phyloP scores from a whole-genome alignment of 495 filamentous ascomycete species.

The Pyrenopolyporus hunteri region DNA sequence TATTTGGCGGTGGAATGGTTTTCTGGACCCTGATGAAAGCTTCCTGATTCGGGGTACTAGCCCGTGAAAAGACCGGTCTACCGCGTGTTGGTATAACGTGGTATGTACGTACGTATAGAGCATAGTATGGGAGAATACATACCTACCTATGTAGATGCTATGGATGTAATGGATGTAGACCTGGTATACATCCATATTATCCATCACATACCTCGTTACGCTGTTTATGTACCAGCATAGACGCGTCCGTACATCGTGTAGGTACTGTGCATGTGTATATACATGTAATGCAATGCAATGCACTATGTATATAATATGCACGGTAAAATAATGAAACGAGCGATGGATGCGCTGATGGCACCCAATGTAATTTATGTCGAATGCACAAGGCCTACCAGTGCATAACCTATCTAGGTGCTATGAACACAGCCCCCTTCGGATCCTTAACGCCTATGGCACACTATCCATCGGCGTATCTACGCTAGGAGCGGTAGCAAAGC shows the following conservation, averaged over 20 bases:
- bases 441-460: constrained; percentile 6
- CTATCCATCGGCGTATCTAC: not conserved
- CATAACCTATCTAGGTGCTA: constrained; percentile 13
- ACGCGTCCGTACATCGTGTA: constrained; percentile 1
- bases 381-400: constrained; percentile 14
- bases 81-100: constrained; percentile 21
- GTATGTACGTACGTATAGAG: constrained; percentile 16
- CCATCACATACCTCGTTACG: not conserved
- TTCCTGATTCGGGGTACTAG: constrained; percentile 38
- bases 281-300: constrained; percentile 26
- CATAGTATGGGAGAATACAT: constrained; percentile 28
- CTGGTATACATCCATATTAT: too few relatives aligned
- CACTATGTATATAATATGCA: constrained; percentile 33
- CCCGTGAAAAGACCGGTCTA: constrained; percentile 34
- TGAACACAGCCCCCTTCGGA: constrained; percentile 21
- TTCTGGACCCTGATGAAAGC: constrained; percentile 33
- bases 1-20: constrained; percentile 39
- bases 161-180: too few relatives aligned
- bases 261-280: not conserved
- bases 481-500: constrained; percentile 2
- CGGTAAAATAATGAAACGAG: constrained; percentile 40
- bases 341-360: constrained; percentile 34
- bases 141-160: too few relatives aligned
- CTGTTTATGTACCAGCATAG: constrained; percentile 2
- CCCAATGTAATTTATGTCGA: constrained; percentile 10